phyloP scores from a whole-genome alignment of 441 rosid genomes.

The Rhodomyrtus psidioides region DNA sequence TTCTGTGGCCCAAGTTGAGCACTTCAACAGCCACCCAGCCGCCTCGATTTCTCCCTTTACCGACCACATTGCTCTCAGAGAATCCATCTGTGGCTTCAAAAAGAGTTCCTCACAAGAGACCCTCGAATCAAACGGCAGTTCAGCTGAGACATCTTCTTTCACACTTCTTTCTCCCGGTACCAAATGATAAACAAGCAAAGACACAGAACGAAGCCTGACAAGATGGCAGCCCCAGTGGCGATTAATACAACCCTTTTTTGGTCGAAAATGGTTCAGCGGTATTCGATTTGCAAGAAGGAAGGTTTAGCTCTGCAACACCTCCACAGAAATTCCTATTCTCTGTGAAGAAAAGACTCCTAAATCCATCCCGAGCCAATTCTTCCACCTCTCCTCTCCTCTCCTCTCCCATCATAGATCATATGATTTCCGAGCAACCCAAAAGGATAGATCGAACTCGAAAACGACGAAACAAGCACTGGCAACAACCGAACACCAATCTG shows the following conservation, averaged over 20 bases:
- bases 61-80: neutral
- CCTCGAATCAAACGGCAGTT: neutral
- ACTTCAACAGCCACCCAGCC: fast-evolving
- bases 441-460: neutral
- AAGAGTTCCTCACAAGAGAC: neutral
- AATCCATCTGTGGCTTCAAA: neutral
- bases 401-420: neutral
- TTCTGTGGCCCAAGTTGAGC: neutral
- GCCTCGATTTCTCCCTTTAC: neutral
- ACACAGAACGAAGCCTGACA: neutral
- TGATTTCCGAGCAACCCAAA: neutral
- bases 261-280: neutral
- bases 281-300: neutral
- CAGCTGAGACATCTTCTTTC: neutral
- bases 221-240: fast-evolving
- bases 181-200: neutral
- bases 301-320: neutral
- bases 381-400: neutral
- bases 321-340: neutral
- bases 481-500: neutral
- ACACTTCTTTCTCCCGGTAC: neutral
- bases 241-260: neutral
- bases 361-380: neutral
- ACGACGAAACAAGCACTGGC: neutral
- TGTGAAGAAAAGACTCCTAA: fast-evolving